Evolutionary conservation across 441 rosid genomes (phyloP), one percentile per base, ranked within the genome.

Genomic region (Isatis lusitanica): DNA sequence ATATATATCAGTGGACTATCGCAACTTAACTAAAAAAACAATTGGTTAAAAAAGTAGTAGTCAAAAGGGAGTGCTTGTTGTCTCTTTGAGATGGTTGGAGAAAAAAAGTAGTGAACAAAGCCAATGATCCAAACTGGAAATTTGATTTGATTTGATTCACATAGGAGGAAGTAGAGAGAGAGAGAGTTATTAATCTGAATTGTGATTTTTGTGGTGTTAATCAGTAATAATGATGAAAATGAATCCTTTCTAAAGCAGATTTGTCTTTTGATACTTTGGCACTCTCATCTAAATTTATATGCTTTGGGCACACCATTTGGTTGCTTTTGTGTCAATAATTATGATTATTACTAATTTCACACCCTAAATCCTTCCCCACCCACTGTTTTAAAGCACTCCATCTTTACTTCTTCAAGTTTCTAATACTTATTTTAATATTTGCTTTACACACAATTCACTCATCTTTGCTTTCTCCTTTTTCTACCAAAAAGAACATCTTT

Each of bases 361-460:
- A 76, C 75, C 67, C 75, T 76, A 63, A 76, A 46, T 38, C 66
- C 71, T 28, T 56, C 76, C 73, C 68, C 80, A 71, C 80, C 57
- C 68, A 76, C 62, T 57, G 76, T 76, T 76, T 40, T 50, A 58
- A 70, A 58, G 61, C 76, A 76, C 63, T 71, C 63, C 47, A 30
- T 70, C 56, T 61, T 71, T 65, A 42, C 72, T 76, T 70, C 75
- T 64, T 76, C 13, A 40, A 70, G 76, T 71, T 63, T 76, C 75
- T 63, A 47, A 11, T 64, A 9, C 53, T 58, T 76, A 44, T 64
- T 70, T 64, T 64, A 70, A 7, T 75, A 13, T 76, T 76, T 70
- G 73, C 71, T 76, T 70, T 76, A 64, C 71, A 75, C 64, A 69
- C 60, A 75, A 69, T 62, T 75, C 70, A 76, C 76, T 63, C 75